Evolutionary conservation across 139 green algal genomes (phyloP), one percentile per base, ranked within the genome.

Genomic region (Auxenochlorella pyrenoidosa): DNA sequence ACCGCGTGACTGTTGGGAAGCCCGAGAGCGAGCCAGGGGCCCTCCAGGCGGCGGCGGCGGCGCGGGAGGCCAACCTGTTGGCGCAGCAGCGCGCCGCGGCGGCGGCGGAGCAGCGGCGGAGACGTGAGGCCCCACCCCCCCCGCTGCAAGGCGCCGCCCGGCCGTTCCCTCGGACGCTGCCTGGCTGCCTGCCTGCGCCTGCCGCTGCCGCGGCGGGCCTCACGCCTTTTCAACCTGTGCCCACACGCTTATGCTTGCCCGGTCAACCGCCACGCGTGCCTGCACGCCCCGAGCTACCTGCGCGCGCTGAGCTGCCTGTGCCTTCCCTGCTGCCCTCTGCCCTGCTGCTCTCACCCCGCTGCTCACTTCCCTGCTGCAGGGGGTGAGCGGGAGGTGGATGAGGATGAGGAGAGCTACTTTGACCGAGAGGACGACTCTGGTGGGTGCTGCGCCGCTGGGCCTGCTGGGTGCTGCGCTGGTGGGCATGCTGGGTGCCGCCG

Each of bases 361-460:
- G 21, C 72, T 51, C 3, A 10, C 73, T 58, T 26, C 26, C 43
- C 28, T 5, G 24, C 43, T 15, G 83, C 81, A 88, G 82, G 83
- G 0, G 77, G 77, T 0, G 83, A 86, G 16, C 78, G 92, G 1
- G 92, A 92, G 24, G 89, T 96, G 83, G 94, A 95, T 43, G 79
- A 87, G 26, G 90, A 95, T 24, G 95, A 97, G 88, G 95, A 97
- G 90, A 91, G 94, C 60, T 97, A 97, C 89, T 97, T 97, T 82
- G 84, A 88, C 47, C 51, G 51, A 18, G 88, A 92, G 79, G 91
- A 92, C 13, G 76, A 63, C 59, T 79, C 54, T 5, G 83, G 76
- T 78, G 66, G 28, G 87, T 83, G 78, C 54, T 44, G 68, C 15
- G 54, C 54, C 15, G 13, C 54, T 13, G 18, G 12, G 54, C 16